These are phyloP conservation scores for Ceriops tagal DNA, from an alignment of 345 rosid genomes.

Conservation along the genomic window DNA sequence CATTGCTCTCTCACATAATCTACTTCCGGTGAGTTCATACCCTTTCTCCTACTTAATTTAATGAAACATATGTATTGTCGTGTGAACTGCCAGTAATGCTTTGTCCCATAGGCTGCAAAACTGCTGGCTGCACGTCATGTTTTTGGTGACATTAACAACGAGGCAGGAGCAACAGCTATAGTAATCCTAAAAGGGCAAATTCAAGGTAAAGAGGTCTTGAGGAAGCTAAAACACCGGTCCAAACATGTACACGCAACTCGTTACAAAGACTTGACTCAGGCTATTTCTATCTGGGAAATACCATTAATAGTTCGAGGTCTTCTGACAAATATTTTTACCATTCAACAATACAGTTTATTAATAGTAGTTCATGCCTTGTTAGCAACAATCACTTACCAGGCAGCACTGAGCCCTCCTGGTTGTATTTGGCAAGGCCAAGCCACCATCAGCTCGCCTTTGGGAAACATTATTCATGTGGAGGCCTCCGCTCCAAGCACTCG, in stretches of 20 bases:
- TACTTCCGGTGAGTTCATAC: not conserved
- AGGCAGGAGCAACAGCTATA: not conserved
- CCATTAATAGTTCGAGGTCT: not conserved
- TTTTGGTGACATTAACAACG: not conserved
- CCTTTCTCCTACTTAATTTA: not conserved
- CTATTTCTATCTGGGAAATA: not conserved
- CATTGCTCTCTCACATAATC: not conserved
- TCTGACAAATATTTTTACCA: not conserved
- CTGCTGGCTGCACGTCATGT: not conserved
- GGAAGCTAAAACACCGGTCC: not conserved
- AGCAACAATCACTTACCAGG: not conserved
- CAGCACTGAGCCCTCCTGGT: conserved; percentile 6
- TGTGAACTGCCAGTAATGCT: not conserved
- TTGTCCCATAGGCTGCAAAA: not conserved
- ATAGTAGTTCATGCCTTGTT: not conserved
- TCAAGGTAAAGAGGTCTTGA: not conserved
- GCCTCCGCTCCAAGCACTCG: not conserved
- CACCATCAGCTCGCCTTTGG: not conserved
- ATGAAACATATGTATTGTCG: not conserved
- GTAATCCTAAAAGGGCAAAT: not conserved
- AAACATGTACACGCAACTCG: not conserved
- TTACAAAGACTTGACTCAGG: not conserved
- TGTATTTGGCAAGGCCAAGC: conserved; percentile 1
- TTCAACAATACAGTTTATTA: not conserved
- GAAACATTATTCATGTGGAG: not conserved